Conservation (phyloP, 2,329 filamentous ascomycete genomes). For the Fusarium secorum region DNA sequence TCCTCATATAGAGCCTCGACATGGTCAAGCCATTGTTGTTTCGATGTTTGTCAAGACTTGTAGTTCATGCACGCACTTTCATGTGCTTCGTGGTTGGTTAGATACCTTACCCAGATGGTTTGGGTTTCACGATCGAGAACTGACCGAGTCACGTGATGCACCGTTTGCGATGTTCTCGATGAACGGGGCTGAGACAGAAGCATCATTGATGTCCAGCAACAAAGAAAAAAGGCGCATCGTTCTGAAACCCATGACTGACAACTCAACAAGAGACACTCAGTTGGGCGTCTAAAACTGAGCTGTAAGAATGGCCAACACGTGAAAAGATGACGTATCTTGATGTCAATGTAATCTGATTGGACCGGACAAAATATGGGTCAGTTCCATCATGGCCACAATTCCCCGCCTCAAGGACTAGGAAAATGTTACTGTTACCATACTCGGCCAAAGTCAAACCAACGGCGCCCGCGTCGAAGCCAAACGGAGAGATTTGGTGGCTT, state of each 20-base stretch:
- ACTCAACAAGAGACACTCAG: slow-evolving; percentile 4
- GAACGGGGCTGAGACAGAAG: not conserved
- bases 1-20: not conserved
- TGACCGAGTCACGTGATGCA: not conserved
- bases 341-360: slow-evolving; percentile 30
- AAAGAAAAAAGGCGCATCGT: not conserved
- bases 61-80: slow-evolving; percentile 6
- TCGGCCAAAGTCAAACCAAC: slow-evolving; percentile 9
- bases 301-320: slow-evolving; percentile 3
- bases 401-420: slow-evolving; percentile 30
- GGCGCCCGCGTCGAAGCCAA: slow-evolving; percentile 1
- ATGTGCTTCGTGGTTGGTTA: not conserved
- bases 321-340: slow-evolving; percentile 25
- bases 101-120: not conserved
- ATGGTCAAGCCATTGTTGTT: not conserved
- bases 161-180: not conserved
- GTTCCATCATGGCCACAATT: slow-evolving; percentile 3
- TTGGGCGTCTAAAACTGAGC: slow-evolving; percentile 20
- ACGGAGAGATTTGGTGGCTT: slow-evolving; percentile 2
- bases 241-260: not conserved
- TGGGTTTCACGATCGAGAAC: not conserved
- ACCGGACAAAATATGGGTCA: slow-evolving; percentile 29
- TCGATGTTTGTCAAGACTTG: not conserved
- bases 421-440: slow-evolving; percentile 1
- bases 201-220: slow-evolving; percentile 4